Percentiles rank a stretch among this genome's conserved stretches.
phyloP scores from a whole-genome alignment of 2,329 filamentous ascomycete species.

The Penicillium sp. region DNA sequence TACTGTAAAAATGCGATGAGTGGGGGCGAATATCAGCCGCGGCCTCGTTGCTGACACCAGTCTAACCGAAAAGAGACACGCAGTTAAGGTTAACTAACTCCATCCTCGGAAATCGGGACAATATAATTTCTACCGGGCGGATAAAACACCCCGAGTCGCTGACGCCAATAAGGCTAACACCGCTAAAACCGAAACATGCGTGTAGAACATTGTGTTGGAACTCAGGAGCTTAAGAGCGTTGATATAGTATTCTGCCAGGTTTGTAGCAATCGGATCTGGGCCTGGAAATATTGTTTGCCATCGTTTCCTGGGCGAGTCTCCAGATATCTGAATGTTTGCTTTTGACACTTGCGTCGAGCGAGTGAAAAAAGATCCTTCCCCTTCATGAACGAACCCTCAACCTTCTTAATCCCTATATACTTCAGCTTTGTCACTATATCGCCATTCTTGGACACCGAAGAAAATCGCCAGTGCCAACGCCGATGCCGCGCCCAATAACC shows the following conservation, averaged over 20 bases:
- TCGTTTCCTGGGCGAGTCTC: background rate
- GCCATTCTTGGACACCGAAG: background rate
- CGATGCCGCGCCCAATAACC: background rate
- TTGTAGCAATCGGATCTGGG: background rate
- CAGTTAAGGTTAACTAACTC: background rate
- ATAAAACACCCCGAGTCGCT: background rate
- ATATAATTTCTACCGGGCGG: background rate
- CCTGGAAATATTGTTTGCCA: background rate
- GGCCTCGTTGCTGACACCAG: background rate
- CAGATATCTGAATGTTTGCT: background rate
- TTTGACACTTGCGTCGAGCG: background rate
- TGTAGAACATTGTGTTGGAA: background rate
- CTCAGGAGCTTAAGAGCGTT: background rate
- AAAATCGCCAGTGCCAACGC: background rate
- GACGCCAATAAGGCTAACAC: background rate
- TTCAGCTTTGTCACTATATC: background rate
- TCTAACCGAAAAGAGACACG: background rate
- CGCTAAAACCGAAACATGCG: background rate
- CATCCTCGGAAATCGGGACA: background rate
- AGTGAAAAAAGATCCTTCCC: background rate
- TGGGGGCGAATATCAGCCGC: background rate
- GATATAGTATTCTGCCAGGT: background rate
- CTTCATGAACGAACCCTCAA: background rate
- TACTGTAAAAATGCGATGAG: background rate
- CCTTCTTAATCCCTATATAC: background rate